phyloP scores from a whole-genome alignment of 2,329 filamentous ascomycete species.

The Dactylonectria macrodidyma region DNA sequence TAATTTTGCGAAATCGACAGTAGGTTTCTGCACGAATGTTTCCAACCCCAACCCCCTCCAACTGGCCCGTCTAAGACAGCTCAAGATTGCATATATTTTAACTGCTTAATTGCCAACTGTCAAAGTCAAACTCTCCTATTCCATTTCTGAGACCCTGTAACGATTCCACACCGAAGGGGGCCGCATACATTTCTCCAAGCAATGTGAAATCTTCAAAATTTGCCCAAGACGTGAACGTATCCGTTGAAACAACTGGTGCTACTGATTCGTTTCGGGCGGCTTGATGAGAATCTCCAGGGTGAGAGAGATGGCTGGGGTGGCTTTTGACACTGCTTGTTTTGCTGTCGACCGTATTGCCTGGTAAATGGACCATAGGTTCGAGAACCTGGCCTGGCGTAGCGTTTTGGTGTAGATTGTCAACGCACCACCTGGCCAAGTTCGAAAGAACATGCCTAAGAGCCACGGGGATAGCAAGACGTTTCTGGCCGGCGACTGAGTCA shows the following conservation, averaged over 20 bases:
- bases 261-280: not conserved
- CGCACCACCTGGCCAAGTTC: slow-evolving; percentile 18
- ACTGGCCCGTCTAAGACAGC: no score
- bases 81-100: not conserved
- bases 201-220: not conserved
- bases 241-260: not conserved
- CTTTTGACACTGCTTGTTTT: not conserved
- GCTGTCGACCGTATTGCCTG: not conserved
- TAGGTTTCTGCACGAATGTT: no score
- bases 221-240: not conserved
- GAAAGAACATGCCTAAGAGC: slow-evolving; percentile 17
- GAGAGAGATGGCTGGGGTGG: not conserved
- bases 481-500: not conserved
- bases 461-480: slow-evolving; percentile 9
- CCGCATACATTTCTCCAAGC: not conserved
- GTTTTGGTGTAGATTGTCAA: slow-evolving; percentile 13
- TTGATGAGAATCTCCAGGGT: not conserved
- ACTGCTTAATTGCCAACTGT: not conserved
- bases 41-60: no score
- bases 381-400: slow-evolving; percentile 12
- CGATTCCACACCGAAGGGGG: not conserved
- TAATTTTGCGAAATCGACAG: no score
- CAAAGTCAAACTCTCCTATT: not conserved
- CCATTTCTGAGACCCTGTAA: not conserved
- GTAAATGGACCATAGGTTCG: slow-evolving; percentile 22